Evolutionary conservation across 176 grass and related monocot genomes (phyloP).

Genomic region (Eleusine indica): DNA sequence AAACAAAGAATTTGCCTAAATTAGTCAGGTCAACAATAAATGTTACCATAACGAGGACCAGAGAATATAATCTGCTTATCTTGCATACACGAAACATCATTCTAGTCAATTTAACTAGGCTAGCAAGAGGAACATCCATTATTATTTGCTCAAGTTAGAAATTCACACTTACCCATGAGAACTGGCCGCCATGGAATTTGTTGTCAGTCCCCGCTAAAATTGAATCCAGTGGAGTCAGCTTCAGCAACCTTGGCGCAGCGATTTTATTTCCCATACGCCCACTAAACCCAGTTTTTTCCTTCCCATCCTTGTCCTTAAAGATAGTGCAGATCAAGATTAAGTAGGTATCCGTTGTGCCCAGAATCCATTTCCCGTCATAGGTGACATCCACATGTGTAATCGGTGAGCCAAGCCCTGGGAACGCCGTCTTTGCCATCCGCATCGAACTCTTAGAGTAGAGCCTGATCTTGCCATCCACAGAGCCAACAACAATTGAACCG

Average conservation of each 20-base stretch:
- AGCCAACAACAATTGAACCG: conserved; percentile 84
- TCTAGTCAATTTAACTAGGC: not conserved
- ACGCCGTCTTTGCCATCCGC: conserved; percentile 91
- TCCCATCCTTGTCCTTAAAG: conserved; percentile 94
- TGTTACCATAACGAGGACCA: not conserved
- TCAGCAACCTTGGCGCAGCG: conserved; percentile 76
- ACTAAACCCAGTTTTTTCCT: conserved; percentile 84
- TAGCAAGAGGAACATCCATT: not conserved
- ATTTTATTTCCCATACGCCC: conserved; percentile 87
- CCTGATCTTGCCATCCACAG: conserved; percentile 86
- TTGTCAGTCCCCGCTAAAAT: conserved; percentile 71
- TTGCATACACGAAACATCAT: not conserved
- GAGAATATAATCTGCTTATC: not conserved
- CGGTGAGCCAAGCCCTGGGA: conserved; percentile 83
- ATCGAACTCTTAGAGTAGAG: conserved; percentile 83
- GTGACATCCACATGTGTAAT: conserved; percentile 90
- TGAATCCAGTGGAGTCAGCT: conserved; percentile 87
- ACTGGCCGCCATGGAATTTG: conserved; percentile 83
- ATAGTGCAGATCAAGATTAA: conserved; percentile 86
- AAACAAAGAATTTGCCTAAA: conserved; percentile 25
- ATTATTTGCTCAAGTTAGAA: conserved; percentile 22
- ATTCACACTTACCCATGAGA: conserved; percentile 80
- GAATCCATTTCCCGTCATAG: conserved; percentile 90
- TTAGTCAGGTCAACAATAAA: not conserved
- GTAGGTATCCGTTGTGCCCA: conserved; percentile 84